Conservation (phyloP, 768 basidiomycete species). For the Favolaschia claudopus region DNA sequence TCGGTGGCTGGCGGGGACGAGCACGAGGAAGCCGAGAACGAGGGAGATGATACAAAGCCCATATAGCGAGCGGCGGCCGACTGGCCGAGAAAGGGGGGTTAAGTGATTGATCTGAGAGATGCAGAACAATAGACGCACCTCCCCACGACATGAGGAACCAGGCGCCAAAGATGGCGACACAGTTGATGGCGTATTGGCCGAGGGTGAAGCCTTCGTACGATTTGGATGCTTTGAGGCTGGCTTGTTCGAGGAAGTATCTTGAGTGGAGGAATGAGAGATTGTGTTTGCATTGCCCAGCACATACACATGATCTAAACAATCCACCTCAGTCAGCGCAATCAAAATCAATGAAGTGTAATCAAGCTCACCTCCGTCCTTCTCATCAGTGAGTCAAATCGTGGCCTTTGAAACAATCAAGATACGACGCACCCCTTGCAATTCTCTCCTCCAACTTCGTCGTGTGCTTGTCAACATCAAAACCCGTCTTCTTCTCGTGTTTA, state of each 20-base stretch:
- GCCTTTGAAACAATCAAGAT: constrained; percentile 42
- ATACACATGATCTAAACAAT: constrained; percentile 30
- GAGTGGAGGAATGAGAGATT: neutral
- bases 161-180: constrained; percentile 28
- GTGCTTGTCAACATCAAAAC: constrained; percentile 35
- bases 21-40: constrained; percentile 21
- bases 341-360: neutral
- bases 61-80: constrained; percentile 26
- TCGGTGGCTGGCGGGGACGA: constrained; percentile 16
- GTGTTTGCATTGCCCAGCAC: constrained; percentile 30
- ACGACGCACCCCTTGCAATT: constrained; percentile 34
- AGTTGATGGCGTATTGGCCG: constrained; percentile 29
- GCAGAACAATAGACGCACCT: neutral
- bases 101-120: too few species aligned
- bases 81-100: neutral
- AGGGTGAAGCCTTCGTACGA: constrained; percentile 42
- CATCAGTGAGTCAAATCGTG: too few species aligned
- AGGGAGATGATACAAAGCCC: constrained; percentile 25
- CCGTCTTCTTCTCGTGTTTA: constrained; percentile 23
- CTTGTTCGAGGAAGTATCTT: constrained; percentile 45
- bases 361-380: constrained; percentile 27
- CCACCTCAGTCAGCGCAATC: too few species aligned
- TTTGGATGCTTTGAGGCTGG: constrained; percentile 35
- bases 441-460: constrained; percentile 39
- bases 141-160: constrained; percentile 28